A percentile compares a stretch with the other conserved stretches of the same genome.
These are phyloP conservation scores for Rhododendron ferrugineum DNA, from an alignment of 148 eudicot genomes.

Conservation along the genomic window DNA sequence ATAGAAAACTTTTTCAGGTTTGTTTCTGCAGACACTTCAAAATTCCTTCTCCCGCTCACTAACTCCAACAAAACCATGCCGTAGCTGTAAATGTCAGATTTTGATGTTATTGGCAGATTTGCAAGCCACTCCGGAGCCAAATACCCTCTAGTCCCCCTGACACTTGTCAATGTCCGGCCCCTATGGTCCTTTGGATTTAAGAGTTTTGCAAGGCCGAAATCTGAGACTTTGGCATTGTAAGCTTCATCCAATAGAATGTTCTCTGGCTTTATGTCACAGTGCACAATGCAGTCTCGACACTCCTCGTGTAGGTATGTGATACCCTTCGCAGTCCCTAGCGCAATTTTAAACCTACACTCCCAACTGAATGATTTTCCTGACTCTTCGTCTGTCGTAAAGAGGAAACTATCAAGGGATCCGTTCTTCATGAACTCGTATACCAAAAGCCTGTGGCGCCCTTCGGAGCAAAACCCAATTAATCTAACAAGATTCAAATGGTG, in stretches of 20 bases:
- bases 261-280: conserved; percentile 88
- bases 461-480: conserved; percentile 79
- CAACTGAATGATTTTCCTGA: conserved; percentile 46
- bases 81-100: conserved; percentile 74
- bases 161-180: conserved; percentile 52
- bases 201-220: conserved; percentile 84
- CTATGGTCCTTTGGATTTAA: conserved; percentile 60
- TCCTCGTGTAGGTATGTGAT: conserved; percentile 87
- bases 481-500: conserved; percentile 88
- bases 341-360: conserved; percentile 58
- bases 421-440: conserved; percentile 90
- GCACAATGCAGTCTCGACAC: conserved; percentile 81
- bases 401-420: conserved; percentile 64
- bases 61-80: conserved; percentile 84
- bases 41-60: conserved; percentile 76
- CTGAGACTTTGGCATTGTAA: conserved; percentile 69
- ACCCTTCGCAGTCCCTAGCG: conserved; percentile 80
- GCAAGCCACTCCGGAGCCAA: conserved; percentile 93
- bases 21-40: conserved; percentile 56
- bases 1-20: conserved; percentile 49
- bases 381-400: conserved; percentile 38
- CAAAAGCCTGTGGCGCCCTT: conserved; percentile 71
- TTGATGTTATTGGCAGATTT: conserved; percentile 66
- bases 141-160: conserved; percentile 87
- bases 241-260: conserved; percentile 73